These are phyloP conservation scores for Pseudogymnoascus sp. DNA, from an alignment of 2,329 filamentous ascomycete genomes.

Conservation along the genomic window DNA sequence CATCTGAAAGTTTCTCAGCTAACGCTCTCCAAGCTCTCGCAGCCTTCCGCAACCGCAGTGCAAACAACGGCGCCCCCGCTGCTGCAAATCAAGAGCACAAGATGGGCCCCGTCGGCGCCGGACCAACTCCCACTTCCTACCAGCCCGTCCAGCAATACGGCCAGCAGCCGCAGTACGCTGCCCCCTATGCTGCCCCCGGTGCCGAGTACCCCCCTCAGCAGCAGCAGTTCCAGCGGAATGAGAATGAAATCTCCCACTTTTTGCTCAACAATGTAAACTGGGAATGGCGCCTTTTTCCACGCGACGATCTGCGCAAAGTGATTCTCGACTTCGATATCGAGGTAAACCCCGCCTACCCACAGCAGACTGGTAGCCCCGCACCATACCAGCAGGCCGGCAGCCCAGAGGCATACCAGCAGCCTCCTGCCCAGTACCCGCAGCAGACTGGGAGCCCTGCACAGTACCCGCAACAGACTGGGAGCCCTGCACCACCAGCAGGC, in stretches of 20 bases:
- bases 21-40: background rate
- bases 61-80: background rate
- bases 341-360: background rate
- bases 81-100: background rate
- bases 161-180: background rate
- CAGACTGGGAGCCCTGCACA: background rate
- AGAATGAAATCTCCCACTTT: constrained; percentile 85
- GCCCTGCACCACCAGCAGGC: background rate
- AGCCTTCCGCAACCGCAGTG: background rate
- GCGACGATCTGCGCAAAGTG: constrained; percentile 94
- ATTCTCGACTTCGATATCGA: constrained; percentile 88
- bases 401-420: background rate
- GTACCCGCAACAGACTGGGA: background rate
- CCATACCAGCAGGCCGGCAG: background rate
- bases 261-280: constrained; percentile 88
- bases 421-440: background rate
- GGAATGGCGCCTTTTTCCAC: constrained; percentile 91
- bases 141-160: background rate
- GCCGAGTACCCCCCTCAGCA: background rate
- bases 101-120: background rate
- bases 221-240: constrained; percentile 47
- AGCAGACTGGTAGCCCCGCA: background rate
- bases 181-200: background rate
- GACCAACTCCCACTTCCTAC: background rate
- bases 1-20: background rate